Base-by-base conservation (phyloP, 1,284 basidiomycete species). In the Cystobasidium slooffiae region DNA sequence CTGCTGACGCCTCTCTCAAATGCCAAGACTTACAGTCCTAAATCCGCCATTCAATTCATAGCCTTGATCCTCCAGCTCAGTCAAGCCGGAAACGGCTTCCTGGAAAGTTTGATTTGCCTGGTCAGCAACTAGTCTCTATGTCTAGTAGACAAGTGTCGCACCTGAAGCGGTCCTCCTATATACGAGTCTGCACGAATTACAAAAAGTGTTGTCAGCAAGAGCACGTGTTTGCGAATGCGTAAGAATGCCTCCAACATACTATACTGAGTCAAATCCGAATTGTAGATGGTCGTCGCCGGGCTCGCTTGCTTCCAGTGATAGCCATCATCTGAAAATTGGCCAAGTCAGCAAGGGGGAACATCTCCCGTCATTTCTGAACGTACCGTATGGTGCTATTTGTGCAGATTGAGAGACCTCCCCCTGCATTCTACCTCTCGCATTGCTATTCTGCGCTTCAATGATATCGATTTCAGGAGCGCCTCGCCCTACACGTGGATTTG, bases 331-430 rank as follows among this genome's bases (percentile, higher is more conserved):
- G 37, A 6, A 18, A 18, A 37, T 9, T 56, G 31, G 3, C 3
- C 18, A 55, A 39, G 8, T 47, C 31, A 22, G n/a, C 37, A 53
- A 31, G 1, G 22, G 24, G 7, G 6, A 31, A 43, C 18, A 24
- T 16, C 9, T 10, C 24, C 31, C 14, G 46, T 18, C 20, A 16
- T 24, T 67, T 37, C 63, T 10, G 31, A 68, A 39, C 61, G 41
- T 46, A 75, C 74, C 72, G 41, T 74, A 81, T 0, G 82, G 82
- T n/a, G 91, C 92, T 58, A 86, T 83, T 82, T 94, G 92, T 78
- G 86, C 86, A 75, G 89, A 91, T 82, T 94, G 92, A 2, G 92
- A 93, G 1, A 89, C 90, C 78, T 89, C 83, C 61, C 89, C 89
- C 46, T 81, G 77, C 66, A 81, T 80, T 0, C 68, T 72, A 22